Evolutionary conservation across 768 basidiomycete species (phyloP), one percentile per base, ranked within the genome.

Genomic region (Collybiopsis luxurians): DNA sequence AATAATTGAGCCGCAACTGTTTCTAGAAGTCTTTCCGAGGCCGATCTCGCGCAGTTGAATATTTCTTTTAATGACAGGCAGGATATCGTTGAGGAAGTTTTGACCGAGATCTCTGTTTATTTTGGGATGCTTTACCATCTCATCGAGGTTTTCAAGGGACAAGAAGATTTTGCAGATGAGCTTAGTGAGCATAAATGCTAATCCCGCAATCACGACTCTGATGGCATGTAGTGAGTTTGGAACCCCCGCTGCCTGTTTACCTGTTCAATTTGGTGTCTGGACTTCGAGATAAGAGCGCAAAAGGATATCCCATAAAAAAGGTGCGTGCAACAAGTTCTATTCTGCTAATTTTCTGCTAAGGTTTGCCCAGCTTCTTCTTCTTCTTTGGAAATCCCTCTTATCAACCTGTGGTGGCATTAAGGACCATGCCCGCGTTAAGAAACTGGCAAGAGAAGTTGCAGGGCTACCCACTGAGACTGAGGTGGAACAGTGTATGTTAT

Each of bases 231-330:
- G 96, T 99, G 95, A 90, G 89, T 62, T 79, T 96, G 73, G 92
- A 96, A 46, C 95, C 95, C 12, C 95, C 97, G 12, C 74, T 98
- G 21, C 95, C 96, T 1, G 86, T 96, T 6, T 95, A 95, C 66
- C 77, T 98, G 17, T 92, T 97, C 75, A 88, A 89, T 53, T 81
- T 95, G 46, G 87, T 98, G n/a, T 87, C 93, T 23, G 86, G 87
- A 40, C 75, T 98, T 40, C 86, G 92, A 62, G 96, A 98, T 69
- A 93, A 94, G 74, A 90, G 89, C 66, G 90, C 93, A 2, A 95
- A 92, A 66, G 92, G 92, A 4, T 99, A 97, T 72, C 97, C 97
- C 0, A 90, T 97, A 64, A 99, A 98, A 75, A 98, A 98, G 83
- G 95, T 91, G 52, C 21, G 69, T 47, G 27, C 13, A 6, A 34